Conservation (phyloP, 129 eudicot genomes). For the Tagetes erecta region DNA sequence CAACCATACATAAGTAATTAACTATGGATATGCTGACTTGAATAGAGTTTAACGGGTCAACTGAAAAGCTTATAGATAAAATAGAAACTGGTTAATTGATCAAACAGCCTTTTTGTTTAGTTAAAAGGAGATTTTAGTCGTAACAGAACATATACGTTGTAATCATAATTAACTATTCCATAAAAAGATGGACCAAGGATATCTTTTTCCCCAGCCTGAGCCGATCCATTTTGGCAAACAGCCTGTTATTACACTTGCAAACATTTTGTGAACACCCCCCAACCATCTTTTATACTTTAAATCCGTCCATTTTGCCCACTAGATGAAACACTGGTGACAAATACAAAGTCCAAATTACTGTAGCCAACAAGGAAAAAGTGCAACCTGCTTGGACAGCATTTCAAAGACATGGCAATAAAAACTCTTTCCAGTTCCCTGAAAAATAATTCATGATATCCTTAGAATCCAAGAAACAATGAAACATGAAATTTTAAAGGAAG, state of each 20-base stretch:
- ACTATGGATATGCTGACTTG: background rate
- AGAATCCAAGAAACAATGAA: slow-evolving; percentile 16
- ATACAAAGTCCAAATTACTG: slow-evolving; percentile 13
- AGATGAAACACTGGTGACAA: background rate
- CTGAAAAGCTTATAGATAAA: background rate
- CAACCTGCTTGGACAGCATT: slow-evolving; percentile 73
- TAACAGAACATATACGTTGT: background rate
- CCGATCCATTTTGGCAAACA: background rate
- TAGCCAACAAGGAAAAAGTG: slow-evolving; percentile 41
- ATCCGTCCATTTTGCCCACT: background rate
- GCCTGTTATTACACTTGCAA: background rate
- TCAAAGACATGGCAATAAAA: slow-evolving; percentile 72
- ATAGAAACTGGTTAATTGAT: background rate
- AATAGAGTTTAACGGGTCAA: background rate
- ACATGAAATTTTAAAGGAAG: background rate
- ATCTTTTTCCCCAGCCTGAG: too few relatives aligned
- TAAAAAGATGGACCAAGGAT: too few relatives aligned
- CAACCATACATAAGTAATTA: too few relatives aligned
- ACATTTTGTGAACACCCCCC: background rate
- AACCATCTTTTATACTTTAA: background rate
- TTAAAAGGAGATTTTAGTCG: background rate
- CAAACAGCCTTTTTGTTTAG: background rate
- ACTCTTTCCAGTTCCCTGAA: slow-evolving; percentile 89
- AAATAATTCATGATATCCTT: background rate
- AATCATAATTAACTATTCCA: background rate